Evolutionary conservation across 192 early-diverging fungal genomes (phyloP), one percentile per base, ranked within the genome.

Genomic region (Cladochytrium replicatum): DNA sequence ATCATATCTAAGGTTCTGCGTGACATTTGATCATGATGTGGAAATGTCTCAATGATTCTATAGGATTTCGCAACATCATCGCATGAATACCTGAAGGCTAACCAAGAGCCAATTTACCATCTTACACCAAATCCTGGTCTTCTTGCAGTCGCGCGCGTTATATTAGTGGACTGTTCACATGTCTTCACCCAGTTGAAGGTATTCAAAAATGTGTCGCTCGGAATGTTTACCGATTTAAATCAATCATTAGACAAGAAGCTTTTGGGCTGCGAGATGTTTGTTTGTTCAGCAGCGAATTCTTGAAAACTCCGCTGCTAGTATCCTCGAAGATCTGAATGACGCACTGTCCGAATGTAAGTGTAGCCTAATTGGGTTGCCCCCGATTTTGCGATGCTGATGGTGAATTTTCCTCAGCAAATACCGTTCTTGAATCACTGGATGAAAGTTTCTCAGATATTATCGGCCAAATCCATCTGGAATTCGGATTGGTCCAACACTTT

Each of bases 251-350:
- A 70, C 74, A 4, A 71, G 68, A 2, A 51, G 55, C 6, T 92
- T 88, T 82, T 92, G 89, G 90, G 73, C 72, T 19, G 66, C 77
- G 5, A 80, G 95, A 8, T 58, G 63, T 2, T 46, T 86, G 43
- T 77, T 86, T 38, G 57, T 86, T 4, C 90, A 92, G 63, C 92
- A 96, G 58, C 56, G 66, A 25, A 66, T 85, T 46, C 52, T 87
- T 48, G 78, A 84, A 47, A 78, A 88, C 26, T 67, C 64, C 26
- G 63, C 83, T 6, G 77, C n/a, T n/a, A n/a, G 63, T 4, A 65
- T 80, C 4, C 44, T 89, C 44, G 67, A 75, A 6, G 64, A 58
- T 2, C 43, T 51, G 8, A 82, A 75, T 6, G 64, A 58, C 2
- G 45, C 50, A 7, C 80, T 80, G 17, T 26, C 75, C 9, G 43